These are phyloP conservation scores for Hypericum androsaemum DNA, from an alignment of 345 rosid genomes.

Conservation along the genomic window DNA sequence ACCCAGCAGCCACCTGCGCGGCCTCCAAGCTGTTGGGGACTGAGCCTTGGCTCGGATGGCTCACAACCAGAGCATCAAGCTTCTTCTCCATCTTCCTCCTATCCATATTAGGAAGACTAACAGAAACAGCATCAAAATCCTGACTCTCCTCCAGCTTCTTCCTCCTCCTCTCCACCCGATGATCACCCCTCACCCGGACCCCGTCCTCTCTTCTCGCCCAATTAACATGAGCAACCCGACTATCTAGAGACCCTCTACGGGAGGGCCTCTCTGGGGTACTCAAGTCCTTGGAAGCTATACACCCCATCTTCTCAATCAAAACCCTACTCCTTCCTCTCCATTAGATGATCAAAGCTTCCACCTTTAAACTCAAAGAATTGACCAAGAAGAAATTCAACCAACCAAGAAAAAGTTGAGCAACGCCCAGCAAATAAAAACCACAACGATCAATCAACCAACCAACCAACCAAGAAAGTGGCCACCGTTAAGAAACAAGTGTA, in stretches of 20 bases:
- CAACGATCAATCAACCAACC: too few species aligned
- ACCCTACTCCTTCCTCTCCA: neutral
- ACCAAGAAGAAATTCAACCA: too few species aligned
- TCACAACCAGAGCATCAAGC: slow-evolving; percentile 18
- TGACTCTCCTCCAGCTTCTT: slow-evolving; percentile 14
- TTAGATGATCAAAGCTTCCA: too few species aligned
- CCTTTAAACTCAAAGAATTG: too few species aligned
- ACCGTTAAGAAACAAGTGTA: too few species aligned
- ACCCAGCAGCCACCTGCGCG: slow-evolving; percentile 69
- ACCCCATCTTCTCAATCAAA: slow-evolving; percentile 48
- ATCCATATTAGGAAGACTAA: neutral
- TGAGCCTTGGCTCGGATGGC: slow-evolving; percentile 27
- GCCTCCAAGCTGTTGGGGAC: slow-evolving; percentile 36
- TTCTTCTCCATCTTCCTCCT: slow-evolving; percentile 21
- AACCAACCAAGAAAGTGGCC: too few species aligned
- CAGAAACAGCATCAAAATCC: slow-evolving; percentile 10
- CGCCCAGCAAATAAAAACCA: too few species aligned
- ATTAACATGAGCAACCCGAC: slow-evolving; percentile 45
- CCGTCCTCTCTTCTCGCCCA: slow-evolving; percentile 57
- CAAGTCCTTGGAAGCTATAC: slow-evolving; percentile 56
- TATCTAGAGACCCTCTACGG: slow-evolving; percentile 41
- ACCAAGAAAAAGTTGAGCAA: too few species aligned
- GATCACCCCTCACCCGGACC: slow-evolving; percentile 28
- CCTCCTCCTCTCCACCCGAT: slow-evolving; percentile 35
- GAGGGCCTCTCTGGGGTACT: slow-evolving; percentile 38